Conservation (phyloP, 495 filamentous ascomycete species). For the Xylaria sp. region DNA sequence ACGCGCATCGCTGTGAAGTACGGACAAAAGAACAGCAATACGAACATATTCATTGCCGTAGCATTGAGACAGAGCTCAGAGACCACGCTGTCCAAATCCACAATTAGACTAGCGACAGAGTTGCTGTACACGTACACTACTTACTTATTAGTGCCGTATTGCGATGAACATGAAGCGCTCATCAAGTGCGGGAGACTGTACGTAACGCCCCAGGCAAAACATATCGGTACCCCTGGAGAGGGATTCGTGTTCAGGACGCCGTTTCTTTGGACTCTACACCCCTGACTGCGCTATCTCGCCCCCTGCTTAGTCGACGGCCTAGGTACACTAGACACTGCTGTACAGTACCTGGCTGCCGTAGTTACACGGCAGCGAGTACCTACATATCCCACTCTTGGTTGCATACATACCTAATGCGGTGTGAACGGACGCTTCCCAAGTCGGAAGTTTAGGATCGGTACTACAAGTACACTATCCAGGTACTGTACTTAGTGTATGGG, state of each 20-base stretch:
- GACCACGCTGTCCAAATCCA: slow-evolving; percentile 21
- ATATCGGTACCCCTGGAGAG: slow-evolving; percentile 6
- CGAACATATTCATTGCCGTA: neutral
- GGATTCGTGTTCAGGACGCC: slow-evolving; percentile 21
- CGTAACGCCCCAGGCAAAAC: neutral
- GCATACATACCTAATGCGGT: slow-evolving; percentile 6
- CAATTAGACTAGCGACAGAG: slow-evolving; percentile 16
- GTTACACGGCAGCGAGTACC: slow-evolving; percentile 3
- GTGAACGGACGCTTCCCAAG: slow-evolving; percentile 10
- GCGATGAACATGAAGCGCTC: slow-evolving; percentile 20
- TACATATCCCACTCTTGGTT: slow-evolving; percentile 15
- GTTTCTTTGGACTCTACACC: slow-evolving; percentile 2
- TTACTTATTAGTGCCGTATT: slow-evolving; percentile 14
- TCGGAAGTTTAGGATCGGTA: neutral
- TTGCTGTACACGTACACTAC: neutral
- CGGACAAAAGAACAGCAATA: neutral
- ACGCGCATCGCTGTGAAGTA: neutral
- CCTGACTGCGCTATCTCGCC: slow-evolving; percentile 10
- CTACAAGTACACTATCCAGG: too few species aligned
- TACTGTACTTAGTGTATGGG: neutral
- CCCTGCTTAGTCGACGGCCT: neutral
- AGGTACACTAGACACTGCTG: neutral
- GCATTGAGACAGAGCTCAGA: slow-evolving; percentile 1
- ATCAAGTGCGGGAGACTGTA: slow-evolving; percentile 9
- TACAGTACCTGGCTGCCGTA: neutral